Percentiles rank a stretch among this genome's conserved stretches.
phyloP scores from a whole-genome alignment of 2,329 filamentous ascomycete species.

The Xylaria sp. region DNA sequence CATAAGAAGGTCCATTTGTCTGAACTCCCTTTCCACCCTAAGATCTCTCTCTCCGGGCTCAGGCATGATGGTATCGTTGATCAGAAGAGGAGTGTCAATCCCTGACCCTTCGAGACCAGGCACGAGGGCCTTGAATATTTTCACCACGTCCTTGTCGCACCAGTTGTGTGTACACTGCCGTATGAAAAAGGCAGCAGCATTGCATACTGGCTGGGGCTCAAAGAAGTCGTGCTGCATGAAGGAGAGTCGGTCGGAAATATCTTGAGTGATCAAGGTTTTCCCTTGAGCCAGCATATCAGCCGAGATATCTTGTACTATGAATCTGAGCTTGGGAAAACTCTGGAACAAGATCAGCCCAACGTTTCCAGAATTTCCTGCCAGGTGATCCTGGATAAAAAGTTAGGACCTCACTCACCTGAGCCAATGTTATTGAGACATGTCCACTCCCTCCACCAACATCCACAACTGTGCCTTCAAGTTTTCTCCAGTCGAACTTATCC shows the following conservation, averaged over 20 bases:
- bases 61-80: slow-evolving; percentile 39
- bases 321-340: slow-evolving; percentile 27
- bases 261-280: slow-evolving; percentile 1
- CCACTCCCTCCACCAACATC: slow-evolving; percentile 35
- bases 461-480: slow-evolving; percentile 26
- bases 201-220: slow-evolving; percentile 10
- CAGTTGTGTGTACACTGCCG: slow-evolving; percentile 20
- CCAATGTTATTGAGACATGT: slow-evolving; percentile 20
- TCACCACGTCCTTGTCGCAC: slow-evolving; percentile 6
- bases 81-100: slow-evolving; percentile 33
- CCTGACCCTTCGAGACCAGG: slow-evolving; percentile 22
- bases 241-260: slow-evolving; percentile 2
- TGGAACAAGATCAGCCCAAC: background rate
- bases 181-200: slow-evolving; percentile 14
- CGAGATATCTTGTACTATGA: slow-evolving; percentile 20
- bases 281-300: slow-evolving; percentile 18
- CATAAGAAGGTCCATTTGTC: slow-evolving; percentile 39
- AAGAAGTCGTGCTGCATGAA: slow-evolving; percentile 20
- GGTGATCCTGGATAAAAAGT: background rate
- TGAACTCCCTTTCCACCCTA: slow-evolving; percentile 29
- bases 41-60: slow-evolving; percentile 22
- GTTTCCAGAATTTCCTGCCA: background rate
- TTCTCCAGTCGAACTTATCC: slow-evolving; percentile 23
- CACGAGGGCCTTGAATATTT: slow-evolving; percentile 20
- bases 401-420: slow-evolving; percentile 9